These are phyloP conservation scores for Yamadazyma takamatsuzukensis DNA, from an alignment of 805 yeast genomes.

Conservation along the genomic window DNA sequence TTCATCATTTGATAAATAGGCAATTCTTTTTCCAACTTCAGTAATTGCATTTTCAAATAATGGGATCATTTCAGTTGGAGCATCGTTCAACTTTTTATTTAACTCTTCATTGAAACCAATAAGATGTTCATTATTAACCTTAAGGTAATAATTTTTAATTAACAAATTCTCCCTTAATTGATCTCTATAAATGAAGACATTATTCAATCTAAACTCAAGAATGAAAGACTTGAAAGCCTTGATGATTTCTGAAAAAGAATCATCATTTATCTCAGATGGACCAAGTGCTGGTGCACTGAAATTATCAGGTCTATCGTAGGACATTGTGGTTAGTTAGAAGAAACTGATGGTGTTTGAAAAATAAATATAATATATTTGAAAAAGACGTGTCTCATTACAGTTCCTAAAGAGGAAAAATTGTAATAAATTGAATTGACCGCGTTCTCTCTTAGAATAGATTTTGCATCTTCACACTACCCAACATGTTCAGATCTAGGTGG, in stretches of 20 bases:
- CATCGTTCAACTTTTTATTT: constrained; percentile 77
- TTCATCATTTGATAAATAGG: constrained; percentile 50
- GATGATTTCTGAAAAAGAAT: constrained; percentile 63
- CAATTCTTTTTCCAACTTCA: constrained; percentile 77
- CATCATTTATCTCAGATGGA: constrained; percentile 69
- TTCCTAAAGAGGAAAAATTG: constrained; percentile 16
- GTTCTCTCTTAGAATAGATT: too few species aligned
- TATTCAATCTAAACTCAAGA: constrained; percentile 78
- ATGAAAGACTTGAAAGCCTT: constrained; percentile 79
- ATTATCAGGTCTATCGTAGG: constrained; percentile 69
- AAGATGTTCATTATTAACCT: constrained; percentile 78
- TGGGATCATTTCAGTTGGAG: constrained; percentile 85
- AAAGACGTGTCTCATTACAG: constrained; percentile 13
- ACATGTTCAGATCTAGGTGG: too few species aligned
- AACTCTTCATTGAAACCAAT: constrained; percentile 86
- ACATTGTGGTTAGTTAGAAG: constrained; percentile 40
- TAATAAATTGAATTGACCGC: constrained; percentile 11
- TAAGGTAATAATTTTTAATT: constrained; percentile 66
- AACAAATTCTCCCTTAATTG: constrained; percentile 84
- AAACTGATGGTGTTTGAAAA: constrained; percentile 1
- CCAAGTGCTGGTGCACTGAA: constrained; percentile 81
- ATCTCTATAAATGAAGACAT: constrained; percentile 83
- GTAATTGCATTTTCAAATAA: constrained; percentile 79
- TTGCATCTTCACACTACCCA: too few species aligned
- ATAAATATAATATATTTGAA: constrained; percentile 1